phyloP scores from a whole-genome alignment of 2,329 filamentous ascomycete genomes.

The Capronia epimyces region DNA sequence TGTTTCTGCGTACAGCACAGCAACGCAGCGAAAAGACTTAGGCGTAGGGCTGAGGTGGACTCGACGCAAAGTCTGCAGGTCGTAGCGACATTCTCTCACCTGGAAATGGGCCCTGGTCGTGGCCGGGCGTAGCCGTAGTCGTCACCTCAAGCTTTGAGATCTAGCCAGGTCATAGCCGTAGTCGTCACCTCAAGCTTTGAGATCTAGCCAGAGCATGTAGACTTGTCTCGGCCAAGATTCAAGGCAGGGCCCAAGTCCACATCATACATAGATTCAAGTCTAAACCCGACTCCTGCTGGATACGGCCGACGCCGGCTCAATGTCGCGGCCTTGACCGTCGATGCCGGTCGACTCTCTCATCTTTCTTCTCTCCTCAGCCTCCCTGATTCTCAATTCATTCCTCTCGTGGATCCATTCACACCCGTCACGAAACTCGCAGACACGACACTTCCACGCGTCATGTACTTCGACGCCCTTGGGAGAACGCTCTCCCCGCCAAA shows the following conservation, averaged over 20 bases:
- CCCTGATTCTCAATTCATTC: constrained; percentile 49
- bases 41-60: no score
- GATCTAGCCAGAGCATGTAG: no score
- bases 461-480: constrained; percentile 72
- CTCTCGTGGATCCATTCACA: constrained; percentile 73
- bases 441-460: constrained; percentile 82
- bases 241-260: not conserved
- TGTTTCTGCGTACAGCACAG: no score
- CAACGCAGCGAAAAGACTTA: no score
- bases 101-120: no score
- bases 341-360: constrained; percentile 22
- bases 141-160: no score
- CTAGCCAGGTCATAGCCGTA: no score
- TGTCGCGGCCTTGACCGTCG: constrained; percentile 12
- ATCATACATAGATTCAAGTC: not conserved
- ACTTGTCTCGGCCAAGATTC: no score
- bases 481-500: constrained; percentile 75
- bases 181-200: no score
- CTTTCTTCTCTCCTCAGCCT: constrained; percentile 28
- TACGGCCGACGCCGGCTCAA: not conserved
- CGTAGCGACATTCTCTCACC: no score
- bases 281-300: constrained; percentile 18
- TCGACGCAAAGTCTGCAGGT: no score
- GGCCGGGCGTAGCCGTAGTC: no score
- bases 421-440: constrained; percentile 72